phyloP scores from a whole-genome alignment of 805 yeast species.

The Millerago galiae region DNA sequence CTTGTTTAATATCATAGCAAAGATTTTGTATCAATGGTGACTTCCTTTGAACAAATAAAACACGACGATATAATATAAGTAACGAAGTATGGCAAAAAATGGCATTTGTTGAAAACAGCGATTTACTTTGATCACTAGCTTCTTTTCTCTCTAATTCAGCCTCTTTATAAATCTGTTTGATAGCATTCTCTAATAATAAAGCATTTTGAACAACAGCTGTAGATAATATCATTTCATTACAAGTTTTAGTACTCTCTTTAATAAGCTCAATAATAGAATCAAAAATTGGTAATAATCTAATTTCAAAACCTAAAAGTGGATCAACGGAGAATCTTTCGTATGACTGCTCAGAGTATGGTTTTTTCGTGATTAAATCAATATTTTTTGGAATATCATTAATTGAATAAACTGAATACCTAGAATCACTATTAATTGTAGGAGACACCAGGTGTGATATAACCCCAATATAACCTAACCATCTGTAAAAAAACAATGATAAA shows the following conservation, averaged over 20 bases:
- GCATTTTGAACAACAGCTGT: neutral
- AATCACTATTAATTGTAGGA: neutral
- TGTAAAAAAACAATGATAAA: neutral
- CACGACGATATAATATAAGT: neutral
- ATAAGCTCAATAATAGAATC: neutral
- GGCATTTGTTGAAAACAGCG: neutral
- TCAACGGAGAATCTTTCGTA: neutral
- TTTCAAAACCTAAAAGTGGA: neutral
- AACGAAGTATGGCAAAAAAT: neutral
- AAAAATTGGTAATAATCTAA: neutral
- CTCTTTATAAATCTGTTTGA: neutral
- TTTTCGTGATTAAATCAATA: neutral
- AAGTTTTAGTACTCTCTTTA: neutral
- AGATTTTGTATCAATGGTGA: neutral
- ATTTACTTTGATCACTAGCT: neutral
- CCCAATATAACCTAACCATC: neutral
- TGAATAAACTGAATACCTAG: neutral
- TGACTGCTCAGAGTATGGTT: neutral
- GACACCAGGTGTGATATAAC: neutral
- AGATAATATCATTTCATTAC: neutral
- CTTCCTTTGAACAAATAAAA: neutral
- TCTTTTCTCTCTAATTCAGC: neutral
- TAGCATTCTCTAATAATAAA: neutral
- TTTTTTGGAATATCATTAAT: neutral
- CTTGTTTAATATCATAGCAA: neutral